Conservation (phyloP, 2,329 filamentous ascomycete genomes). For the Aspergillus sp. region DNA sequence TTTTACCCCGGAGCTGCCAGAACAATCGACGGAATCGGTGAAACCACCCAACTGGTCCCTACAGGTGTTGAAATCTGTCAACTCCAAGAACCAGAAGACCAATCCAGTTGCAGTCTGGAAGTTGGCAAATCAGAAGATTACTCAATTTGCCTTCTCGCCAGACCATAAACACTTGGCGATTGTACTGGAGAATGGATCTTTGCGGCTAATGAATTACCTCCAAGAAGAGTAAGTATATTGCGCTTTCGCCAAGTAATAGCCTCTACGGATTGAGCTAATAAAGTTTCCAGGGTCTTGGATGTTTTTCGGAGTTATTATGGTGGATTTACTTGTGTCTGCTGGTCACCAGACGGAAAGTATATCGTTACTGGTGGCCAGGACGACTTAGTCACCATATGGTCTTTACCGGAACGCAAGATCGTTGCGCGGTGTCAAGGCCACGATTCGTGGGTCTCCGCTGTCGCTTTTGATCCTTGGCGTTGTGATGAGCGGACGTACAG, state of each 20-base stretch:
- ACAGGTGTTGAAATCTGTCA: conserved; percentile 83
- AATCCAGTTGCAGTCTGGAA: conserved; percentile 95
- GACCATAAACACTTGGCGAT: conserved; percentile 84
- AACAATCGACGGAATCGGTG: conserved; percentile 28
- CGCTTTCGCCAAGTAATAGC: background rate
- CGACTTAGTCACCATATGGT: conserved; percentile 96
- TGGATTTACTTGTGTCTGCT: conserved; percentile 87
- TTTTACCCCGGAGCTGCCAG: conserved; percentile 66
- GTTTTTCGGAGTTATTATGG: conserved; percentile 92
- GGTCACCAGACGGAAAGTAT: conserved; percentile 97
- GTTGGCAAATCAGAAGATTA: conserved; percentile 84
- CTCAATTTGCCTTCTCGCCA: conserved; percentile 88
- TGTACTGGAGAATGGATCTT: conserved; percentile 84
- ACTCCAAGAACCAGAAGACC: conserved; percentile 87
- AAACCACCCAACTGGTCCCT: conserved; percentile 46
- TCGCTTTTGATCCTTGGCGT: conserved; percentile 95
- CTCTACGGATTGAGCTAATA: conserved; percentile 4
- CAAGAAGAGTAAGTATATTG: conserved; percentile 69
- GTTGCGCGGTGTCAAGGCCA: conserved; percentile 93
- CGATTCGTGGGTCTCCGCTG: conserved; percentile 89
- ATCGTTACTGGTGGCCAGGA: conserved; percentile 94
- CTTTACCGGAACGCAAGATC: conserved; percentile 75
- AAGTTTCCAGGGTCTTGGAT: conserved; percentile 66
- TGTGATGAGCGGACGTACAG: conserved; percentile 95
- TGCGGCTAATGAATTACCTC: conserved; percentile 88